Conservation (phyloP, 305 asterid genomes). For the Ruellia speciosa region DNA sequence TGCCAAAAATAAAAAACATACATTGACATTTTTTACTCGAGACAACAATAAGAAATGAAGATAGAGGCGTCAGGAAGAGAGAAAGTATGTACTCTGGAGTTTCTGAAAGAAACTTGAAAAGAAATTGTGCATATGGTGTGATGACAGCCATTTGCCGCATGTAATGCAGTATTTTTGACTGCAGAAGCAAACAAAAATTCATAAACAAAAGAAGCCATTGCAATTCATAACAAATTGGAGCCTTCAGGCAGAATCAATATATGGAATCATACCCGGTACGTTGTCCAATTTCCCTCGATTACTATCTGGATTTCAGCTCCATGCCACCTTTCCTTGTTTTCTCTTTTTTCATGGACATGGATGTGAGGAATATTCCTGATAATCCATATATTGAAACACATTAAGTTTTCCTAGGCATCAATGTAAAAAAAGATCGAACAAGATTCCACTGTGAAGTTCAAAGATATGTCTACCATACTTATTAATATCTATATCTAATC, state of each 20-base stretch:
- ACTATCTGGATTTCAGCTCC: slow-evolving; percentile 88
- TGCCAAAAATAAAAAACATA: slow-evolving; percentile 26
- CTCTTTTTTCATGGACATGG: slow-evolving; percentile 67
- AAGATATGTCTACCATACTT: slow-evolving; percentile 31
- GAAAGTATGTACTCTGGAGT: slow-evolving; percentile 61
- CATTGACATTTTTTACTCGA: slow-evolving; percentile 16
- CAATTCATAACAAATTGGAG: slow-evolving; percentile 15
- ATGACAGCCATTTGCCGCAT: slow-evolving; percentile 98
- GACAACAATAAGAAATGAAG: slow-evolving; percentile 17
- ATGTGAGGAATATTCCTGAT: slow-evolving; percentile 78
- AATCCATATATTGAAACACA: slow-evolving; percentile 17
- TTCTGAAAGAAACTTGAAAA: slow-evolving; percentile 75
- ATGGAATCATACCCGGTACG: slow-evolving; percentile 63
- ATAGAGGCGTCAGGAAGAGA: slow-evolving; percentile 22
- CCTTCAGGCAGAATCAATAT: slow-evolving; percentile 2
- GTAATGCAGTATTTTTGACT: slow-evolving; percentile 86
- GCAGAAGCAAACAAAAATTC: slow-evolving; percentile 26
- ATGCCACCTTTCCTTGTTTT: slow-evolving; percentile 59
- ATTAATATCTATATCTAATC: slow-evolving; percentile 78
- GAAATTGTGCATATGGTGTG: slow-evolving; percentile 85
- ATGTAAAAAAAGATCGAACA: slow-evolving; percentile 8
- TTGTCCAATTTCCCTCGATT: slow-evolving; percentile 90
- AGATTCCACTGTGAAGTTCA: slow-evolving; percentile 6
- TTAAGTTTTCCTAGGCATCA: slow-evolving; percentile 17
- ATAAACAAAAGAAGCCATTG: slow-evolving; percentile 9